Percentiles rank a stretch among this genome's conserved stretches.
Conservation (phyloP, 768 basidiomycete genomes). For the Cystofilobasidium ferigula region DNA sequence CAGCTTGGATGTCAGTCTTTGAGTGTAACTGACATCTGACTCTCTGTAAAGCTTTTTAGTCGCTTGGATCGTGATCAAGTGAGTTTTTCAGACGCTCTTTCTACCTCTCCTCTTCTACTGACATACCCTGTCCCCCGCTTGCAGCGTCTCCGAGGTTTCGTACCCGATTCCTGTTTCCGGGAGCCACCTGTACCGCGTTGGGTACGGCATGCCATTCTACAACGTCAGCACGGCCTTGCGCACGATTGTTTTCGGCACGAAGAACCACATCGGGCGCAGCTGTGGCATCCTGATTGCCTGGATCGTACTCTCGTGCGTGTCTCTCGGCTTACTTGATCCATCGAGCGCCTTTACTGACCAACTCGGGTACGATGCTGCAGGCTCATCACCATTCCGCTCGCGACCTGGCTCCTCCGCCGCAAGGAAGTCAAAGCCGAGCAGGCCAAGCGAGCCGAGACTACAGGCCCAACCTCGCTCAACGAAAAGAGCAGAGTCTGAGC, state of each 20-base stretch:
- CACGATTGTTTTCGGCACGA: conserved; percentile 55
- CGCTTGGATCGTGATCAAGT: conserved; percentile 27
- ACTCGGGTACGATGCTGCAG: background rate
- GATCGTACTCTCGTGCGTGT: conserved; percentile 38
- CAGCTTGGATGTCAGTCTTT: too few species aligned
- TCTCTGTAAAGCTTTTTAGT: too few species aligned
- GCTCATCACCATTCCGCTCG: background rate
- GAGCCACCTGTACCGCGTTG: conserved; percentile 41
- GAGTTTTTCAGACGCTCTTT: conserved; percentile 10
- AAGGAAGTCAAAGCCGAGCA: background rate
- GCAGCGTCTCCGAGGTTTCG: conserved; percentile 33
- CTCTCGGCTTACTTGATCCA: too few species aligned
- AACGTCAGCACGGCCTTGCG: conserved; percentile 55
- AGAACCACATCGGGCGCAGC: conserved; percentile 42
- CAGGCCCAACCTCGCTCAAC: background rate
- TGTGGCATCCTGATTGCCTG: conserved; percentile 37
- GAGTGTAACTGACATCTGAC: too few species aligned
- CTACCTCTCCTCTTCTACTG: background rate
- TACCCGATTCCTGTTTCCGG: conserved; percentile 47
- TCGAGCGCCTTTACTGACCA: too few species aligned
- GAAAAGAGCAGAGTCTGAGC: background rate
- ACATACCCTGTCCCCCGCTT: background rate
- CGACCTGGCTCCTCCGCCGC: background rate
- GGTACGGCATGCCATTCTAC: conserved; percentile 61
- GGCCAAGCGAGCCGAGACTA: background rate